A percentile compares a stretch with the other conserved stretches of the same genome.
These are phyloP conservation scores for Neopestalotiopsis clavispora DNA, from an alignment of 2,329 filamentous ascomycete genomes.

Conservation along the genomic window DNA sequence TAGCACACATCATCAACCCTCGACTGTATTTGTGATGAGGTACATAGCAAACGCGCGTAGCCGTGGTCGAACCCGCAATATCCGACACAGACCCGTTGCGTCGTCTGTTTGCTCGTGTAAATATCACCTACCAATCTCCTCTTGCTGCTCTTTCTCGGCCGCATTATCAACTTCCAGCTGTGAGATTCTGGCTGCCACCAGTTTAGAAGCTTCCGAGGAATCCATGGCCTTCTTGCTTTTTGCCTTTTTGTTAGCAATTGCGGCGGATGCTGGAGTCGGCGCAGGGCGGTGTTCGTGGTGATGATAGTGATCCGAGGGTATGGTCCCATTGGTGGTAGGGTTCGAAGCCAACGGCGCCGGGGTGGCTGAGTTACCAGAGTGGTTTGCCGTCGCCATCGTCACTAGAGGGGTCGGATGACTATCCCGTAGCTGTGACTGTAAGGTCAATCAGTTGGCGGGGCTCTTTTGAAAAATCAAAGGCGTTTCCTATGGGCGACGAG, in stretches of 20 bases:
- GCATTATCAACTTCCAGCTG: slow-evolving; percentile 93
- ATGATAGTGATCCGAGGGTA: slow-evolving; percentile 31
- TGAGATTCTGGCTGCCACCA: slow-evolving; percentile 90
- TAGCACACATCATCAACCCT: not conserved
- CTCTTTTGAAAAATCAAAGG: not conserved
- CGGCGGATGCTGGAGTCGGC: slow-evolving; percentile 51
- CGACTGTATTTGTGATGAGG: not conserved
- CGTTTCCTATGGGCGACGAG: not conserved
- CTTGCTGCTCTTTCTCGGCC: slow-evolving; percentile 92
- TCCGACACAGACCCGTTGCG: not conserved
- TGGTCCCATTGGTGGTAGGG: slow-evolving; percentile 37
- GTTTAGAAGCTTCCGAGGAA: slow-evolving; percentile 86
- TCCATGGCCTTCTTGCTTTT: slow-evolving; percentile 87
- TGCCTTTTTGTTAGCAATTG: slow-evolving; percentile 70
- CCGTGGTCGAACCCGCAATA: not conserved
- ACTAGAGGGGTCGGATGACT: slow-evolving; percentile 21
- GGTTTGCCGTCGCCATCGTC: slow-evolving; percentile 42
- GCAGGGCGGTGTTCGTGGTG: slow-evolving; percentile 46
- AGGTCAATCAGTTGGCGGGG: not conserved
- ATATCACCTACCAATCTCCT: slow-evolving; percentile 81
- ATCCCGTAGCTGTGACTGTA: slow-evolving; percentile 15
- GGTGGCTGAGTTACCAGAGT: slow-evolving; percentile 37
- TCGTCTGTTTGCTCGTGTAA: not conserved
- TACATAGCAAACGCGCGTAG: not conserved
- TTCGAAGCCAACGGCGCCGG: slow-evolving; percentile 35